Conservation (phyloP, 1,139 yeast genomes). For the Oligophagozyma castellii region DNA sequence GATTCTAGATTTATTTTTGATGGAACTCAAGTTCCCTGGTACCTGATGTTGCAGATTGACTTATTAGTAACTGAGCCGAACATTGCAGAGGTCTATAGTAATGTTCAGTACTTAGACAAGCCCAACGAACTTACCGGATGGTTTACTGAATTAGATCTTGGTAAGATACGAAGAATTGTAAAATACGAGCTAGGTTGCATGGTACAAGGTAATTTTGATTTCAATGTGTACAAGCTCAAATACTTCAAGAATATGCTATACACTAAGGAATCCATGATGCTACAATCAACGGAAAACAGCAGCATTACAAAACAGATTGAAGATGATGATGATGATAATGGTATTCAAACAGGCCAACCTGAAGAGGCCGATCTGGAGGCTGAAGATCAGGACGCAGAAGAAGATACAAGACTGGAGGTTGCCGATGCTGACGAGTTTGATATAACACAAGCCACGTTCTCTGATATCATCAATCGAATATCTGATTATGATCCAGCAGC, state of each 20-base stretch:
- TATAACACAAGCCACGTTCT: conserved; percentile 25
- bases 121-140: conserved; percentile 58
- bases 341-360: conserved; percentile 5
- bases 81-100: conserved; percentile 35
- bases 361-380: not conserved
- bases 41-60: conserved; percentile 69
- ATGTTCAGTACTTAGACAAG: conserved; percentile 27
- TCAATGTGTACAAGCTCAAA: conserved; percentile 29
- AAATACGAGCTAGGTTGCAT: conserved; percentile 57
- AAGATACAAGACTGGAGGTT: conserved; percentile 12
- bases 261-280: conserved; percentile 20
- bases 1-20: conserved; percentile 47
- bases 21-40: conserved; percentile 55
- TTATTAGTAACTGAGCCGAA: conserved; percentile 57
- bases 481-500: conserved; percentile 26
- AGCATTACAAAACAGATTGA: conserved; percentile 20
- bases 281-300: conserved; percentile 1
- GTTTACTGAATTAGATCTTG: conserved; percentile 50
- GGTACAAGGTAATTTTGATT: conserved; percentile 31
- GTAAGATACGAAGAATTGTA: conserved; percentile 51
- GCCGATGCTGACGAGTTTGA: conserved; percentile 18
- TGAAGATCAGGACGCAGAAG: conserved; percentile 15
- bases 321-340: conserved; percentile 18
- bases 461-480: conserved; percentile 28
- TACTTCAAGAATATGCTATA: conserved; percentile 24